Evolutionary conservation across 192 early-diverging fungal genomes (phyloP).

Genomic region (Mortierella hygrophila): DNA sequence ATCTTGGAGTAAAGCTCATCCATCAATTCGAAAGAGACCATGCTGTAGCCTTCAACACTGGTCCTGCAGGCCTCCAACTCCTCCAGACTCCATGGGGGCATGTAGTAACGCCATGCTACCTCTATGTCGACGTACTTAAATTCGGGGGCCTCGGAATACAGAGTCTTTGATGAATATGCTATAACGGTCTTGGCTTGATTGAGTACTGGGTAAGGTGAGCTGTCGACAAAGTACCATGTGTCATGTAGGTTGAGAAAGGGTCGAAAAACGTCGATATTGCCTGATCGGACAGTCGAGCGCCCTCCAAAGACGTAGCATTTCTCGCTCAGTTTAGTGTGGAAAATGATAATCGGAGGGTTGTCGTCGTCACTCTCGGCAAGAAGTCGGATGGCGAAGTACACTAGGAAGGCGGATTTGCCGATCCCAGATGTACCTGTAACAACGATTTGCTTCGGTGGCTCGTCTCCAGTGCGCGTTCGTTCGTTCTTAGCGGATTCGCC

Average conservation of each 20-base stretch:
- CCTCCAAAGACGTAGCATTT: slow-evolving; percentile 39
- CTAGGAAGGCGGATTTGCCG: slow-evolving; percentile 33
- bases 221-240: not conserved
- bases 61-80: too few relatives aligned
- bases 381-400: slow-evolving; percentile 33
- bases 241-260: slow-evolving; percentile 24
- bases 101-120: too few relatives aligned
- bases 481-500: too few relatives aligned
- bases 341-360: slow-evolving; percentile 36
- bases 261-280: slow-evolving; percentile 29
- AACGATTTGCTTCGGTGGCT: not conserved
- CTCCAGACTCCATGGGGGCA: too few relatives aligned
- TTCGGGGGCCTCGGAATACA: too few relatives aligned
- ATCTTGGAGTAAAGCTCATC: too few relatives aligned
- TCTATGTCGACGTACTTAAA: too few relatives aligned
- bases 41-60: too few relatives aligned
- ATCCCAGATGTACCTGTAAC: slow-evolving; percentile 34
- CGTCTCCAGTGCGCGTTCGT: too few relatives aligned
- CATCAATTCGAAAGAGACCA: too few relatives aligned
- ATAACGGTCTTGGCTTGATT: slow-evolving; percentile 26
- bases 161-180: not conserved
- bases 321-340: slow-evolving; percentile 14
- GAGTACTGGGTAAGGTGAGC: slow-evolving; percentile 23
- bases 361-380: slow-evolving; percentile 24
- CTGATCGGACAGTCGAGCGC: slow-evolving; percentile 11